Conservation (phyloP, 1,139 yeast genomes). For the Hemisphaericaspora lyxosophila region DNA sequence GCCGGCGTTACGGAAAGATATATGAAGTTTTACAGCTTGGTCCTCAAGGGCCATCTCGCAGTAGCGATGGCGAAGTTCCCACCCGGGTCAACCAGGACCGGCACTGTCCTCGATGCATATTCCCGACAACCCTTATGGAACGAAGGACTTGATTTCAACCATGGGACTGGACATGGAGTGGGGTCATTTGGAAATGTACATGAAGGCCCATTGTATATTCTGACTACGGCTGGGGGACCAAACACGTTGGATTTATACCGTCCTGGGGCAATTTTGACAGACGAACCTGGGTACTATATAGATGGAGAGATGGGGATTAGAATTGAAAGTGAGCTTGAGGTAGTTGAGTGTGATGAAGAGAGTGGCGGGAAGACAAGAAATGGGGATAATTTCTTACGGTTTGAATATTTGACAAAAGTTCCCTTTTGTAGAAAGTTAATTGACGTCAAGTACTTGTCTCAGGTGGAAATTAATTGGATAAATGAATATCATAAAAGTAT, state of each 20-base stretch:
- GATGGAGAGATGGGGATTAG: slow-evolving; percentile 55
- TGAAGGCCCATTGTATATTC: slow-evolving; percentile 53
- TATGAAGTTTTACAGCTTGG: slow-evolving; percentile 49
- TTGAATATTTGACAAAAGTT: slow-evolving; percentile 52
- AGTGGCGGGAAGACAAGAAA: slow-evolving; percentile 34
- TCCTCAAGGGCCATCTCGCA: slow-evolving; percentile 55
- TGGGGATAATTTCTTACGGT: slow-evolving; percentile 40
- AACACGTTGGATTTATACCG: slow-evolving; percentile 31
- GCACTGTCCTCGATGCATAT: slow-evolving; percentile 48
- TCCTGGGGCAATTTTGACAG: slow-evolving; percentile 51
- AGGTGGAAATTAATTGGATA: slow-evolving; percentile 51
- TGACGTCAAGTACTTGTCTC: slow-evolving; percentile 34
- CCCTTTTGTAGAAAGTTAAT: slow-evolving; percentile 54
- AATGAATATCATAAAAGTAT: slow-evolving; percentile 46
- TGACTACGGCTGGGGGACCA: slow-evolving; percentile 39
- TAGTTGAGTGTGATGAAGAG: slow-evolving; percentile 35
- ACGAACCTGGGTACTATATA: slow-evolving; percentile 58
- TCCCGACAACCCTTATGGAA: slow-evolving; percentile 56
- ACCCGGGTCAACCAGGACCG: slow-evolving; percentile 37
- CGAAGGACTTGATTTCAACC: slow-evolving; percentile 53
- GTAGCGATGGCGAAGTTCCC: slow-evolving; percentile 55
- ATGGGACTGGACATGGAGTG: slow-evolving; percentile 64
- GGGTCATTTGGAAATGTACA: slow-evolving; percentile 59
- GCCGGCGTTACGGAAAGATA: slow-evolving; percentile 23
- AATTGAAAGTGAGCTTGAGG: slow-evolving; percentile 52